Conservation (phyloP, 129 eudicot genomes). For the Pittosporum tobira region DNA sequence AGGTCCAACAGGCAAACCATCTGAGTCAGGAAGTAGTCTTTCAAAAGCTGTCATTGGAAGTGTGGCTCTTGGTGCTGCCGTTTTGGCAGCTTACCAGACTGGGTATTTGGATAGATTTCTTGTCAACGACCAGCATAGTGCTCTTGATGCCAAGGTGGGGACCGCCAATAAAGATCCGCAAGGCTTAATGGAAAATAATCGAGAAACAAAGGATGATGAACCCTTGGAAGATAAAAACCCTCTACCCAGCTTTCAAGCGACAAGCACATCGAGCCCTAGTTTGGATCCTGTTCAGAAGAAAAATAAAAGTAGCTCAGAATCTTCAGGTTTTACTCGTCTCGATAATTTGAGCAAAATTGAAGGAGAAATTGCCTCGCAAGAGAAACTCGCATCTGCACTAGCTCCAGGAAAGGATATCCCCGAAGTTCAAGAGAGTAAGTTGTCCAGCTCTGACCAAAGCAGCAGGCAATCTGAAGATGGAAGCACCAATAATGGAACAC, state of each 20-base stretch:
- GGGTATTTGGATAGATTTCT: conserved; percentile 49
- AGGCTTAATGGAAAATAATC: conserved; percentile 11
- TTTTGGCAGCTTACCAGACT: conserved; percentile 49
- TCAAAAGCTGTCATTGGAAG: conserved; percentile 52
- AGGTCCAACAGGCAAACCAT: conserved; percentile 35
- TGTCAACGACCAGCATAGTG: conserved; percentile 27
- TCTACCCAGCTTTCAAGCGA: conserved; percentile 22
- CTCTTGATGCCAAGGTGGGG: conserved; percentile 11
- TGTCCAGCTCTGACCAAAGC: conserved; percentile 20
- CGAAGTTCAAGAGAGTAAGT: conserved; percentile 22
- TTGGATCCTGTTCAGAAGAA: conserved; percentile 28
- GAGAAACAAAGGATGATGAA: conserved; percentile 19
- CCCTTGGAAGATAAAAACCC: conserved; percentile 14
- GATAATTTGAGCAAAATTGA: conserved; percentile 30
- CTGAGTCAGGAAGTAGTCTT: conserved; percentile 32
- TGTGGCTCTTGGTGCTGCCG: conserved; percentile 61
- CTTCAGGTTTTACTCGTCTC: conserved; percentile 15
- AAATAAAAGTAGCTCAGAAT: conserved; percentile 25
- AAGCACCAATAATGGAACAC: conserved; percentile 19
- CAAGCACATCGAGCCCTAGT: conserved; percentile 23
- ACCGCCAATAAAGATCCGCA: conserved; percentile 15
- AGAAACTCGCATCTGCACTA: conserved; percentile 14
- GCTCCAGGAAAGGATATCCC: conserved; percentile 14
- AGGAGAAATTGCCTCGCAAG: conserved; percentile 29
- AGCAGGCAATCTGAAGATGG: conserved; percentile 29